phyloP scores from a whole-genome alignment of 768 basidiomycete species.

The Tricholoma furcatifolium region DNA sequence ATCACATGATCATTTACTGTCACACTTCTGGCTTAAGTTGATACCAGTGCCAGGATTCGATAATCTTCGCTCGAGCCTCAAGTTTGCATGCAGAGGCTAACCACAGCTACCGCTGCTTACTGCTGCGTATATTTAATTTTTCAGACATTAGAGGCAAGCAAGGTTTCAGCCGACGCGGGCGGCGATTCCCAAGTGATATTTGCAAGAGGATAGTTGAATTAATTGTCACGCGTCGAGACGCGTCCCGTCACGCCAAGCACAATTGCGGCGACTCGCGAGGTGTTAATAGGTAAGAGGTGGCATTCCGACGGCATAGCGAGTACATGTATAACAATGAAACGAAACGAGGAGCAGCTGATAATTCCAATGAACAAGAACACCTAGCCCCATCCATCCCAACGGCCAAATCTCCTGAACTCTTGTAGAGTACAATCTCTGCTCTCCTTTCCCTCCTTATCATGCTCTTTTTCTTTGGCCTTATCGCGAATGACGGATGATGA shows the following conservation, averaged over 20 bases:
- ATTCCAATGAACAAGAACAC: background rate
- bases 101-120: no score
- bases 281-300: background rate
- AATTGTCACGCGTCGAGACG: conserved; percentile 18
- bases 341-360: background rate
- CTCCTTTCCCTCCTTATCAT: conserved; percentile 57
- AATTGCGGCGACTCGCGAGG: background rate
- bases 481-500: conserved; percentile 52
- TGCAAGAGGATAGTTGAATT: conserved; percentile 5
- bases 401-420: conserved; percentile 80
- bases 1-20: no score
- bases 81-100: no score
- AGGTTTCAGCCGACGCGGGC: no score
- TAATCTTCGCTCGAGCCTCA: no score
- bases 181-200: no score
- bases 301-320: conserved; percentile 5
- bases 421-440: conserved; percentile 65
- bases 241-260: conserved; percentile 3
- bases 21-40: no score
- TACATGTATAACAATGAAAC: conserved; percentile 7
- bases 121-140: no score
- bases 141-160: no score
- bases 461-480: conserved; percentile 62
- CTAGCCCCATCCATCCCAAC: conserved; percentile 90
- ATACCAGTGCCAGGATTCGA: no score